These are phyloP conservation scores for Paecilomyces sp. DNA, from an alignment of 2,329 filamentous ascomycete species.

Conservation along the genomic window DNA sequence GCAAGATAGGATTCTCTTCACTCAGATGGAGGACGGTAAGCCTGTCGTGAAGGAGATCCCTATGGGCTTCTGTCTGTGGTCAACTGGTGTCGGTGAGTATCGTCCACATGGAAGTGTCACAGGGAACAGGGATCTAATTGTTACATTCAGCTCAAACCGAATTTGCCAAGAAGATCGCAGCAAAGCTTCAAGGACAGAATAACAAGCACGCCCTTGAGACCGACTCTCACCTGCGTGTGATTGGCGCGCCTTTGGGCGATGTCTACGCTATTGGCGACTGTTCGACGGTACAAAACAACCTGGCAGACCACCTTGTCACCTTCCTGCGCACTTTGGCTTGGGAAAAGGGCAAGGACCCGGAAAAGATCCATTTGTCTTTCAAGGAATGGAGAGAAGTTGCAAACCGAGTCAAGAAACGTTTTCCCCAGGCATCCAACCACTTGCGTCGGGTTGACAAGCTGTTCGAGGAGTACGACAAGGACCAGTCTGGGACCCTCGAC, in stretches of 20 bases:
- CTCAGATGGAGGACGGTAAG: conserved; percentile 70
- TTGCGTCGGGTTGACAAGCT: conserved; percentile 84
- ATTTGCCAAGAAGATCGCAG: conserved; percentile 67
- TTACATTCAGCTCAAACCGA: conserved; percentile 58
- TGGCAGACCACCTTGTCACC: conserved; percentile 81
- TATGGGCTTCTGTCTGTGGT: conserved; percentile 96
- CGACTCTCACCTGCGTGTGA: conserved; percentile 82
- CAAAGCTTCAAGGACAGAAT: conserved; percentile 70
- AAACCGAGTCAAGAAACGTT: conserved; percentile 73
- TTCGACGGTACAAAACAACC: conserved; percentile 93
- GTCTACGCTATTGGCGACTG: conserved; percentile 97
- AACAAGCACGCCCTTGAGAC: conserved; percentile 92
- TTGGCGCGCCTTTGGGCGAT: conserved; percentile 82
- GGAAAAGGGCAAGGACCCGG: conserved; percentile 84
- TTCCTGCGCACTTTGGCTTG: conserved; percentile 86
- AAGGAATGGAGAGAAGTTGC: conserved; percentile 83
- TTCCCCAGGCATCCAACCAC: conserved; percentile 84
- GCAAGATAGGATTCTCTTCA: conserved; percentile 78
- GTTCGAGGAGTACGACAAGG: conserved; percentile 86
- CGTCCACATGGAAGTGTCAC: background rate
- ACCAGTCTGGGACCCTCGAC: conserved; percentile 86
- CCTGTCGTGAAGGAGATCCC: conserved; percentile 85
- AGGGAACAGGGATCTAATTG: background rate
- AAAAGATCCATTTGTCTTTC: conserved; percentile 81
- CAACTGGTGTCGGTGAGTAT: conserved; percentile 67